A percentile compares a stretch with the other conserved stretches of the same genome.
These are phyloP conservation scores for Mimosa bimucronata DNA, from an alignment of 306 rosid species.

Conservation along the genomic window DNA sequence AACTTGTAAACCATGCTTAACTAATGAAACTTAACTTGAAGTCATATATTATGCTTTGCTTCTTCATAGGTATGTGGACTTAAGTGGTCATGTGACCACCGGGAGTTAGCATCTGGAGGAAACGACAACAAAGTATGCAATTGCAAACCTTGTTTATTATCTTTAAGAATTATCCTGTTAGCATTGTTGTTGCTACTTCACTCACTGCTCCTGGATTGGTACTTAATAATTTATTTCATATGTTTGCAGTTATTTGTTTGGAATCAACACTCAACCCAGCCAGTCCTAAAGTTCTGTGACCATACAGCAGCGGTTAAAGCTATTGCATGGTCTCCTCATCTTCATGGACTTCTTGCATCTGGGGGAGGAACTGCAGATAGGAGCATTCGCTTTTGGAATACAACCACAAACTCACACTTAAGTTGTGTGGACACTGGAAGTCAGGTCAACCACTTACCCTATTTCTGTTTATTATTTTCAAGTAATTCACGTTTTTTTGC, in stretches of 20 bases:
- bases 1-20: neutral
- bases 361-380: conserved; percentile 99
- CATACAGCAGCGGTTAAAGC: conserved; percentile 99
- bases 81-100: conserved; percentile 95
- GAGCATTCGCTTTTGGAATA: conserved; percentile 97
- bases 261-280: conserved; percentile 98
- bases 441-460: conserved; percentile 65
- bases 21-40: conserved; percentile 17
- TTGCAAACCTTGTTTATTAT: conserved; percentile 22
- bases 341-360: conserved; percentile 99
- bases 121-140: conserved; percentile 90
- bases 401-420: conserved; percentile 90
- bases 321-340: conserved; percentile 99
- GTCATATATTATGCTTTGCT: conserved; percentile 27
- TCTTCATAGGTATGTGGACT: conserved; percentile 86
- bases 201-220: conserved; percentile 31
- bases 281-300: conserved; percentile 90
- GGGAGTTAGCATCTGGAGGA: conserved; percentile 98
- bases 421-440: conserved; percentile 99
- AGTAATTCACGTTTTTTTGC: neutral
- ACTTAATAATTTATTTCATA: conserved; percentile 30
- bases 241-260: conserved; percentile 81
- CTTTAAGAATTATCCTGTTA: conserved; percentile 22
- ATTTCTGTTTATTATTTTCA: neutral
- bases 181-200: conserved; percentile 30